A percentile compares a stretch with the other conserved stretches of the same genome.
phyloP scores from a whole-genome alignment of 345 rosid species.

The Salix arbutifolia region DNA sequence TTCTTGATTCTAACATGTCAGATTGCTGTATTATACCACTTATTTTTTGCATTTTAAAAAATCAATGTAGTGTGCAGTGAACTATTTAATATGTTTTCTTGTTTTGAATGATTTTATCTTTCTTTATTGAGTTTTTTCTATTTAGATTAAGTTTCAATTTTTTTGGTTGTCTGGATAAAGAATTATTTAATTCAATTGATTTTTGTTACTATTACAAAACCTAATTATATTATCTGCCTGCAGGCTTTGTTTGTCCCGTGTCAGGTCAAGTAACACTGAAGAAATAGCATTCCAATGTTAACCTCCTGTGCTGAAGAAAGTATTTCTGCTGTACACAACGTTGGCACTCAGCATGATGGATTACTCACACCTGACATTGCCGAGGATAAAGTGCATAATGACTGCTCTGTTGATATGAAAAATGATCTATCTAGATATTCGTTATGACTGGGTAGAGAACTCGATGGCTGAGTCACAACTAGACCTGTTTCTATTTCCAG shows the following conservation, averaged over 20 bases:
- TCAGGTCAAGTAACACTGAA: conserved; percentile 36
- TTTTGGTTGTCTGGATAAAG: not conserved
- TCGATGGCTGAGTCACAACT: conserved; percentile 8
- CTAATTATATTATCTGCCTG: not conserved
- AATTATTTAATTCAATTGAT: not conserved
- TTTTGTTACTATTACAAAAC: not conserved
- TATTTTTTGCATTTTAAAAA: no score
- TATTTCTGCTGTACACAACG: conserved; percentile 36
- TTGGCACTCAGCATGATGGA: conserved; percentile 38
- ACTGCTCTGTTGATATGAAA: conserved; percentile 2
- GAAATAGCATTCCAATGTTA: conserved; percentile 32
- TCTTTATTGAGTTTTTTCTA: not conserved
- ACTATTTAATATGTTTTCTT: not conserved
- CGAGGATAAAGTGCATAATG: conserved; percentile 14
- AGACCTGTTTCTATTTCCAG: conserved; percentile 18
- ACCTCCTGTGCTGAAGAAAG: conserved; percentile 39
- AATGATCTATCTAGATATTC: conserved; percentile 12
- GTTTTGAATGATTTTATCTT: not conserved
- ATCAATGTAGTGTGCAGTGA: not conserved
- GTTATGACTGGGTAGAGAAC: conserved; percentile 8
- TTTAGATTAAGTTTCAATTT: not conserved
- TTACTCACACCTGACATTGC: conserved; percentile 19
- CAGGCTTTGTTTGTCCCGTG: conserved; percentile 51
- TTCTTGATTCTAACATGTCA: not conserved
- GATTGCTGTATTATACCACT: not conserved